Evolutionary conservation across 2,329 filamentous ascomycete genomes (phyloP).

Genomic region (Aspergillus ruber): DNA sequence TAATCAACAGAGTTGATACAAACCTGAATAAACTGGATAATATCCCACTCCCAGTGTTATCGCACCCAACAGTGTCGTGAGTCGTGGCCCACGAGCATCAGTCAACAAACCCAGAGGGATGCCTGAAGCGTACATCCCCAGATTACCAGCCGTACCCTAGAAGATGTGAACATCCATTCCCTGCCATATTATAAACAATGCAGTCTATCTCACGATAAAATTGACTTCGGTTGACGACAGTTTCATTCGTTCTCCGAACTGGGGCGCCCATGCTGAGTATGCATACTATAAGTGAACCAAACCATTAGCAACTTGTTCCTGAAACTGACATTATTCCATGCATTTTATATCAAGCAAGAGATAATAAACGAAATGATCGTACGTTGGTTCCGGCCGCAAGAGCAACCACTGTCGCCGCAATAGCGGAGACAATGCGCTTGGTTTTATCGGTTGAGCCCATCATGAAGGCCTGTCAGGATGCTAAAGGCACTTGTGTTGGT

Average conservation of each 20-base stretch:
- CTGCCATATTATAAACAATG: slow-evolving; percentile 1
- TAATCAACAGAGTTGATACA: slow-evolving; percentile 3
- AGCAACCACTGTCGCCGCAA: slow-evolving; percentile 77
- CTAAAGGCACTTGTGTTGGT: not conserved
- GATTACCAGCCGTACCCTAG: slow-evolving; percentile 49
- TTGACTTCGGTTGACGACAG: slow-evolving; percentile 91
- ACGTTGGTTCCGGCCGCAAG: slow-evolving; percentile 92
- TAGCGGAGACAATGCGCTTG: slow-evolving; percentile 71
- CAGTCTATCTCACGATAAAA: slow-evolving; percentile 59
- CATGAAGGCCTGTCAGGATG: slow-evolving; percentile 14
- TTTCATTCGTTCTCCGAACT: slow-evolving; percentile 80
- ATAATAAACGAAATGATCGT: slow-evolving; percentile 11
- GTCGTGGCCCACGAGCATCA: slow-evolving; percentile 72
- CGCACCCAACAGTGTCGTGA: slow-evolving; percentile 69
- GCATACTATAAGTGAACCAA: slow-evolving; percentile 62
- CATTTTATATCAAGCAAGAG: not conserved
- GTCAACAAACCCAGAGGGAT: slow-evolving; percentile 85
- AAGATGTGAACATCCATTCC: slow-evolving; percentile 21
- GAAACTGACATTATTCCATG: not conserved
- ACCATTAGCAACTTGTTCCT: slow-evolving; percentile 8
- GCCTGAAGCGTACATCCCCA: slow-evolving; percentile 90
- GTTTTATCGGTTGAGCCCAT: slow-evolving; percentile 22
- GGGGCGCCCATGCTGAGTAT: slow-evolving; percentile 95
- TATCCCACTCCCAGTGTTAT: slow-evolving; percentile 72
- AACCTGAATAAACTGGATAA: slow-evolving; percentile 66